phyloP scores from a whole-genome alignment of 495 filamentous ascomycete genomes.

The Penicillium cinerascens region DNA sequence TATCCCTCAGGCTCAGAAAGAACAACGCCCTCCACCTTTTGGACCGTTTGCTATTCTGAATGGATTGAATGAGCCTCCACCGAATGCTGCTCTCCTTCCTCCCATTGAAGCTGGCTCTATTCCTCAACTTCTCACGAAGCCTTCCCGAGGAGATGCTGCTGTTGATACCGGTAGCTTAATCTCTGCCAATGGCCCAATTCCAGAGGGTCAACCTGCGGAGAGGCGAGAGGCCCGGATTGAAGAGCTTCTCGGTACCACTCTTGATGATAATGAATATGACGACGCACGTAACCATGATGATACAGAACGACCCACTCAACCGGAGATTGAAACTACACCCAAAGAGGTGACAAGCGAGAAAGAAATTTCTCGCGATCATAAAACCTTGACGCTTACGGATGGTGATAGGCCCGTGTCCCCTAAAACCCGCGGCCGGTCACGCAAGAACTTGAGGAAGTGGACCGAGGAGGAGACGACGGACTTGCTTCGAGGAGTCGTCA shows the following conservation, averaged over 20 bases:
- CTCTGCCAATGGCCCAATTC: slow-evolving; percentile 13
- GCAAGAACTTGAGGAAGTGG: slow-evolving; percentile 62
- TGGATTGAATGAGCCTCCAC: slow-evolving; percentile 72
- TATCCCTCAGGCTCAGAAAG: slow-evolving; percentile 44
- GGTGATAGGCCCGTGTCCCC: slow-evolving; percentile 35
- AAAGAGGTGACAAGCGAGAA: slow-evolving; percentile 2
- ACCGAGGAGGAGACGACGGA: slow-evolving; percentile 78
- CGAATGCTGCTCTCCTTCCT: slow-evolving; percentile 67
- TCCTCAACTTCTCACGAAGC: slow-evolving; percentile 38
- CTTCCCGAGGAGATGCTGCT: slow-evolving; percentile 24
- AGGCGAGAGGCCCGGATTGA: slow-evolving; percentile 37
- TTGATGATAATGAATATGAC: slow-evolving; percentile 22
- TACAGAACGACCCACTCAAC: slow-evolving; percentile 7
- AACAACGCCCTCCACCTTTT: slow-evolving; percentile 48
- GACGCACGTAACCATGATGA: slow-evolving; percentile 12
- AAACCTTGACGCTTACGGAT: slow-evolving; percentile 11
- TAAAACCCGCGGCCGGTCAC: slow-evolving; percentile 41
- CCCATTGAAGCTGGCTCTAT: slow-evolving; percentile 59
- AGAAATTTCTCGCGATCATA: not conserved
- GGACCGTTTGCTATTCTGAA: slow-evolving; percentile 63
- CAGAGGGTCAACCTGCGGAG: slow-evolving; percentile 31
- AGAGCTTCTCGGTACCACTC: slow-evolving; percentile 34
- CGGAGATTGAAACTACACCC: slow-evolving; percentile 2
- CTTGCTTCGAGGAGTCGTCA: slow-evolving; percentile 70
- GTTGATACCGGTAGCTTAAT: slow-evolving; percentile 22